phyloP scores from a whole-genome alignment of 2,329 filamentous ascomycete species.

The Colletotrichum echinochloae region DNA sequence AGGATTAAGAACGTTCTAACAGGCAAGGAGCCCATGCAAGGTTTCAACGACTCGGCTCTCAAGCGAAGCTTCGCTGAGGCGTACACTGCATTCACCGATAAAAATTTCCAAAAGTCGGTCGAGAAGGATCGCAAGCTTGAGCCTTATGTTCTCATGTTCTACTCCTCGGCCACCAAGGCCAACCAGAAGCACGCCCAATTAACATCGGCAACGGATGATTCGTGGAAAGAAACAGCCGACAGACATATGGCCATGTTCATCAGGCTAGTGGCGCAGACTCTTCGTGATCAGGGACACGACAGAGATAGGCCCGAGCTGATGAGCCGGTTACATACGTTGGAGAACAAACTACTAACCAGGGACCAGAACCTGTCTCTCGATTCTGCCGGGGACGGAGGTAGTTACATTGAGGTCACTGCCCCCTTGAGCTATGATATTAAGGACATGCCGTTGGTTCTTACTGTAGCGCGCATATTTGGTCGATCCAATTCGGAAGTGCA shows the following conservation, averaged over 20 bases:
- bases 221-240: constrained; percentile 92
- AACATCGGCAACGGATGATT: constrained; percentile 81
- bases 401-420: constrained; percentile 82
- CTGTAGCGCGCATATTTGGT: constrained; percentile 88
- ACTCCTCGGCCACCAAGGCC: constrained; percentile 89
- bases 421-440: constrained; percentile 93
- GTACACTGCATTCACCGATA: constrained; percentile 91
- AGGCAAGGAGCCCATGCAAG: constrained; percentile 85
- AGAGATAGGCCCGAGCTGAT: constrained; percentile 88
- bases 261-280: constrained; percentile 81
- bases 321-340: constrained; percentile 80
- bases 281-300: constrained; percentile 87
- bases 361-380: constrained; percentile 86
- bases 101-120: constrained; percentile 87
- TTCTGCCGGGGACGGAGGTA: constrained; percentile 68
- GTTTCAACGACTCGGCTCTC: constrained; percentile 89
- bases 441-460: constrained; percentile 94
- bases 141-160: constrained; percentile 94
- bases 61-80: constrained; percentile 96
- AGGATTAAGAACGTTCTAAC: constrained; percentile 84
- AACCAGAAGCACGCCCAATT: constrained; percentile 82
- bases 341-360: constrained; percentile 93
- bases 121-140: constrained; percentile 95
- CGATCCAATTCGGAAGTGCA: constrained; percentile 84
- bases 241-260: constrained; percentile 96